Evolutionary conservation across 768 basidiomycete genomes (phyloP).

Genomic region (Amanita polypyramis): DNA sequence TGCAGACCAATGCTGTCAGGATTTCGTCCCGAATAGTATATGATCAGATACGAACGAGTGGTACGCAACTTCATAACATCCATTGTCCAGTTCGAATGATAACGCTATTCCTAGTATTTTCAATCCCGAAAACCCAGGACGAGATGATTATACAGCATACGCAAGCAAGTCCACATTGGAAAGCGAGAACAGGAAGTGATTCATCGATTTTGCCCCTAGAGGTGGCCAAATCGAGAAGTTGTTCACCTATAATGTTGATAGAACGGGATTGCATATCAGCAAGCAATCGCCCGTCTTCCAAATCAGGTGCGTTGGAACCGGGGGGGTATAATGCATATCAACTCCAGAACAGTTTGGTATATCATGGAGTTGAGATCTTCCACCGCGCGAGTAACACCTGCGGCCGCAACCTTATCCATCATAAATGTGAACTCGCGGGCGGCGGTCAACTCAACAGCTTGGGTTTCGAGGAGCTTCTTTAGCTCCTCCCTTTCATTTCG

Average conservation of each 20-base stretch:
- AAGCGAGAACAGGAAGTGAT: neutral
- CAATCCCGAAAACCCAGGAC: neutral
- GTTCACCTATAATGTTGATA: neutral
- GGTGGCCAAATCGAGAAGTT: neutral
- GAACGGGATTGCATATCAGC: neutral
- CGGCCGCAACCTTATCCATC: neutral
- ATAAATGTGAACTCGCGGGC: conserved; percentile 3
- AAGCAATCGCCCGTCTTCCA: neutral
- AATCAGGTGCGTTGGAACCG: too few species aligned
- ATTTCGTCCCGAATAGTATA: neutral
- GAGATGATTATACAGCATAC: neutral
- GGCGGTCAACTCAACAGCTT: neutral
- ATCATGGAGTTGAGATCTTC: neutral
- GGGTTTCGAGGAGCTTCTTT: neutral
- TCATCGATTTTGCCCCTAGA: neutral
- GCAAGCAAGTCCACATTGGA: neutral
- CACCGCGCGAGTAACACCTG: neutral
- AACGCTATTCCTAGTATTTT: neutral
- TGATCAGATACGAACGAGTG: neutral
- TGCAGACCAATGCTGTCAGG: neutral
- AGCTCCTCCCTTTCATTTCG: neutral
- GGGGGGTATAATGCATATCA: neutral
- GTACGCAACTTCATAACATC: neutral
- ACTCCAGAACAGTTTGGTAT: neutral
- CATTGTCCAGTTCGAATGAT: neutral